Percentiles rank a stretch among this genome's conserved stretches.
Conservation (phyloP, 345 rosid genomes). For the Eucalyptus leucophloia region DNA sequence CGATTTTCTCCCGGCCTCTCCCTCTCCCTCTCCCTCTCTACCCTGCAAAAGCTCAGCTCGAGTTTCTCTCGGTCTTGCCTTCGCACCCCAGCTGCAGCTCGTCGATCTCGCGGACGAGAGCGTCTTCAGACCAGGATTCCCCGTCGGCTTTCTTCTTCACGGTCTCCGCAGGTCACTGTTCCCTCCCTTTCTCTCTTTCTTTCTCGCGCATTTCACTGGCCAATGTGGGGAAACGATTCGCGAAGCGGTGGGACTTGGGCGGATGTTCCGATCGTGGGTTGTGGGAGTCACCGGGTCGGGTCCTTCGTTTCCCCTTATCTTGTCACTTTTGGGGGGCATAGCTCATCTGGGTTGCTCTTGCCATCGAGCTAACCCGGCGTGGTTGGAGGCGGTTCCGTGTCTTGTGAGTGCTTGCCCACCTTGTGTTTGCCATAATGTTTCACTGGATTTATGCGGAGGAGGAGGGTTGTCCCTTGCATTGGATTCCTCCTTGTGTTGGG, state of each 20-base stretch:
- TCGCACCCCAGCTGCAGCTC: background rate
- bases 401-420: background rate
- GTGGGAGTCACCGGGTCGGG: background rate
- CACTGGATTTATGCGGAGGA: background rate
- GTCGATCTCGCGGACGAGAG: background rate
- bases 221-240: background rate
- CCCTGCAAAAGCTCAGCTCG: background rate
- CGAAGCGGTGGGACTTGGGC: background rate
- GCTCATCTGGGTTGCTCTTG: background rate
- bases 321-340: background rate
- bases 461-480: background rate
- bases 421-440: background rate
- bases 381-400: background rate
- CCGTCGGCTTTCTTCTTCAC: background rate
- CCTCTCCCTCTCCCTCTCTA: background rate
- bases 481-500: background rate
- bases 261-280: background rate
- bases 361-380: background rate
- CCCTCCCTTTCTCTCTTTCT: background rate
- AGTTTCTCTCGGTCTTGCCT: background rate
- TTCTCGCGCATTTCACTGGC: background rate
- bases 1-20: background rate
- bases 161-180: background rate
- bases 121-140: background rate
- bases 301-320: background rate